These are phyloP conservation scores for Mercurialis annua DNA, from an alignment of 345 rosid genomes.

Conservation along the genomic window DNA sequence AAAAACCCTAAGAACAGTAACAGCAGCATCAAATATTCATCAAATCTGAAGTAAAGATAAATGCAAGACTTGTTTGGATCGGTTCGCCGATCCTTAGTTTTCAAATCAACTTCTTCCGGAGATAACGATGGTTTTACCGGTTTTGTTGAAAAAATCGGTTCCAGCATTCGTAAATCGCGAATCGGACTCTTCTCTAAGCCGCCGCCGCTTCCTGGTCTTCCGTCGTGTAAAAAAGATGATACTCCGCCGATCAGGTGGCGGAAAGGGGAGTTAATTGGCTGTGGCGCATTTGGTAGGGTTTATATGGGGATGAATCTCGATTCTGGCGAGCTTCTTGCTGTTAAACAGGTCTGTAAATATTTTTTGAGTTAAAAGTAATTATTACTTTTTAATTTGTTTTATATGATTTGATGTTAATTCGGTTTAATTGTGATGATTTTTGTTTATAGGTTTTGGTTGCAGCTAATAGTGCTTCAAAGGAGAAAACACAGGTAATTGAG, in stretches of 20 bases:
- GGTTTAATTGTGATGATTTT: background rate
- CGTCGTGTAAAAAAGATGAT: conserved; percentile 21
- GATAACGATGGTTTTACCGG: conserved; percentile 29
- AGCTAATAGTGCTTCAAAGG: conserved; percentile 59
- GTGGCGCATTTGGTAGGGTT: conserved; percentile 34
- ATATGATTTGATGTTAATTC: background rate
- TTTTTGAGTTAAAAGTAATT: background rate
- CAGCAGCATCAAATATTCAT: no score
- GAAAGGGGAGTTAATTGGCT: conserved; percentile 35
- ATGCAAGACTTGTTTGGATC: conserved; percentile 36
- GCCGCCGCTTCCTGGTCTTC: conserved; percentile 7
- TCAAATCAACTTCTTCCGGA: conserved; percentile 23
- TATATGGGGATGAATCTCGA: conserved; percentile 39
- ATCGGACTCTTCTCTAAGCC: conserved; percentile 26
- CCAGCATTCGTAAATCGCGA: conserved; percentile 32
- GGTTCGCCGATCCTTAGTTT: conserved; percentile 36
- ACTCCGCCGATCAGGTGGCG: conserved; percentile 32
- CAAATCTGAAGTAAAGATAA: no score
- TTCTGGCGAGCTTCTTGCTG: conserved; percentile 37
- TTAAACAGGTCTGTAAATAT: conserved; percentile 24
- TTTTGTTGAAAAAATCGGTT: conserved; percentile 29
- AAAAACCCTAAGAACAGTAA: background rate
- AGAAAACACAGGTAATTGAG: conserved; percentile 58
- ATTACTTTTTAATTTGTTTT: background rate
- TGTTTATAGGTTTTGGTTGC: conserved; percentile 54